phyloP scores from a whole-genome alignment of 2,329 filamentous ascomycete species.

The Metarhizium rileyi region DNA sequence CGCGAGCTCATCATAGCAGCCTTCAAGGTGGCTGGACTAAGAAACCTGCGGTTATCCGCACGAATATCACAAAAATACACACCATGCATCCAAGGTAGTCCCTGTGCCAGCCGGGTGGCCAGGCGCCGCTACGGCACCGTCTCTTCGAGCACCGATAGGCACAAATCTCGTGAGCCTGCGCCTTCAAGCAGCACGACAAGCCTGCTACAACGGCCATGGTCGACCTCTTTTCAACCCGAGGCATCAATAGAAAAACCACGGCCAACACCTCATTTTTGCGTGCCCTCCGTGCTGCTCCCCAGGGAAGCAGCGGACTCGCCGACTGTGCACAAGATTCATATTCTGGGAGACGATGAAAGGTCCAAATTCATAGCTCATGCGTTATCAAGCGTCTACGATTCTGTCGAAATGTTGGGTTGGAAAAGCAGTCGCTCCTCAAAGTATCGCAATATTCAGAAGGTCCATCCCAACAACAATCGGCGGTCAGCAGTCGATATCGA shows the following conservation, averaged over 20 bases:
- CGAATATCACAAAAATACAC: conserved; percentile 27
- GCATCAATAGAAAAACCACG: conserved; percentile 1
- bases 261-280: conserved; percentile 17
- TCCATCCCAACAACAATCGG: conserved; percentile 11
- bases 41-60: conserved; percentile 33
- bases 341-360: conserved; percentile 31
- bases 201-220: conserved; percentile 14
- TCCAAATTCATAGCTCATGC: conserved; percentile 32
- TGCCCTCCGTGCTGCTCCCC: conserved; percentile 27
- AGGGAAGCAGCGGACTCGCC: conserved; percentile 21
- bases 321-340: conserved; percentile 29
- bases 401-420: conserved; percentile 26
- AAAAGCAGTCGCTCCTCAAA: conserved; percentile 14
- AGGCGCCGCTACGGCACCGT: conserved; percentile 22
- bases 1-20: conserved; percentile 7
- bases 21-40: conserved; percentile 25
- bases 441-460: conserved; percentile 22
- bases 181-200: conserved; percentile 12
- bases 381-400: conserved; percentile 30
- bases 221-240: conserved; percentile 10
- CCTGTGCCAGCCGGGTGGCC: conserved; percentile 27
- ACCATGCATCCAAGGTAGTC: conserved; percentile 32
- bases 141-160: conserved; percentile 11
- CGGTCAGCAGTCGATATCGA: conserved; percentile 12
- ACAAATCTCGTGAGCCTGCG: conserved; percentile 14